phyloP scores from a whole-genome alignment of 805 yeast genomes.

The Candida ortonii region DNA sequence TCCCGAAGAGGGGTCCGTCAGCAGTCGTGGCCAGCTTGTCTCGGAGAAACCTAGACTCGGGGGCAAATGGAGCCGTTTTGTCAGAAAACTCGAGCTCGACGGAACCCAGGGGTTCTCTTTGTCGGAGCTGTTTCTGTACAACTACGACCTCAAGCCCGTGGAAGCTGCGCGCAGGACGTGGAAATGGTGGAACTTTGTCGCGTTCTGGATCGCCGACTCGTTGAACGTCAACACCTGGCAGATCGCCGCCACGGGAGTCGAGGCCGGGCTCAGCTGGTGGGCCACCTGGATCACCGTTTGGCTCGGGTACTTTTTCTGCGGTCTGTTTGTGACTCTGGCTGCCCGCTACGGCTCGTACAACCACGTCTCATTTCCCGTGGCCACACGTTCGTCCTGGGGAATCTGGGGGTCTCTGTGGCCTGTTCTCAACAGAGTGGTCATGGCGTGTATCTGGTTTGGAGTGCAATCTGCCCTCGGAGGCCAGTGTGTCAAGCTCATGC shows the following conservation, averaged over 20 bases:
- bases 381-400: conserved; percentile 80
- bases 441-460: conserved; percentile 78
- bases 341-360: conserved; percentile 79
- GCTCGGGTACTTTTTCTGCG: conserved; percentile 75
- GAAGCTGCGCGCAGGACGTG: conserved; percentile 74
- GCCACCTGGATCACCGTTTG: conserved; percentile 86
- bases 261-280: conserved; percentile 84
- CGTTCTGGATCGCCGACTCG: conserved; percentile 87
- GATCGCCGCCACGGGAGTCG: conserved; percentile 83
- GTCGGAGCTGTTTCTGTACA: conserved; percentile 64
- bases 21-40: too few species aligned
- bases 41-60: too few species aligned
- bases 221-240: conserved; percentile 90
- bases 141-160: conserved; percentile 77
- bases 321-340: conserved; percentile 62
- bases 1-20: neutral
- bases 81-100: conserved; percentile 24
- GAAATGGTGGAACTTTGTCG: conserved; percentile 78
- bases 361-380: conserved; percentile 83
- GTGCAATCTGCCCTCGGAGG: conserved; percentile 87
- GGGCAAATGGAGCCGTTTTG: conserved; percentile 7
- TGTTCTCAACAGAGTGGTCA: conserved; percentile 78
- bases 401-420: conserved; percentile 88
- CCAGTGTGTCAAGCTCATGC: conserved; percentile 74
- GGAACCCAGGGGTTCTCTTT: conserved; percentile 40